Evolutionary conservation across 2,329 filamentous ascomycete species (phyloP).

Genomic region (Trichophyton schoenleinii): DNA sequence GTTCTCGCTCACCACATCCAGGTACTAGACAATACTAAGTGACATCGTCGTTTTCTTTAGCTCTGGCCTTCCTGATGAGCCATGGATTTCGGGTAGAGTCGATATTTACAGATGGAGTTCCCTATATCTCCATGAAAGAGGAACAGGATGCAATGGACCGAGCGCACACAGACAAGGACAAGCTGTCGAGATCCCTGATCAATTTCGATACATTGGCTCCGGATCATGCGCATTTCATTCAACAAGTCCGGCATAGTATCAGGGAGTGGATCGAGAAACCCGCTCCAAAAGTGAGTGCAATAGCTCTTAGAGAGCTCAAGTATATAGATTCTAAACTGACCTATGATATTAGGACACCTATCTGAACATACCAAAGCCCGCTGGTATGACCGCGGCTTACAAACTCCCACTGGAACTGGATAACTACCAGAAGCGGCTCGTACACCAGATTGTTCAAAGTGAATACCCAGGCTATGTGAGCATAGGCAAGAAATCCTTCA

Average conservation of each 20-base stretch:
- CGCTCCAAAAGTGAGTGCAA: constrained; percentile 10
- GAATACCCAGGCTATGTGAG: constrained; percentile 40
- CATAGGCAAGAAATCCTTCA: constrained; percentile 25
- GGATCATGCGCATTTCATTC: constrained; percentile 41
- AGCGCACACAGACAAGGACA: constrained; percentile 1
- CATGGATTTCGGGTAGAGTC: constrained; percentile 47
- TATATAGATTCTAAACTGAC: background rate
- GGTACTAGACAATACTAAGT: background rate
- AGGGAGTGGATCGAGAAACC: constrained; percentile 32
- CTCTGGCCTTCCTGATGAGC: constrained; percentile 48
- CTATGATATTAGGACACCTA: constrained; percentile 9
- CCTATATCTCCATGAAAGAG: constrained; percentile 51
- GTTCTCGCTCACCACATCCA: constrained; percentile 1
- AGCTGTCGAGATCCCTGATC: constrained; percentile 27
- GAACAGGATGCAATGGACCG: constrained; percentile 34
- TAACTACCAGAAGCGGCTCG: constrained; percentile 50
- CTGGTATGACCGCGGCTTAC: constrained; percentile 11
- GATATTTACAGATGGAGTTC: constrained; percentile 45
- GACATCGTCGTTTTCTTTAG: constrained; percentile 21
- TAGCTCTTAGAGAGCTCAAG: background rate
- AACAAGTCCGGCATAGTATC: constrained; percentile 35
- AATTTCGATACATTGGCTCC: constrained; percentile 41
- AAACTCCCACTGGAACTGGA: constrained; percentile 30
- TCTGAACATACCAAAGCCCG: constrained; percentile 35
- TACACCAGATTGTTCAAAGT: constrained; percentile 53